Base-by-base conservation (phyloP, 2,329 filamentous ascomycete species). In the Ascochyta clinopodiicola region DNA sequence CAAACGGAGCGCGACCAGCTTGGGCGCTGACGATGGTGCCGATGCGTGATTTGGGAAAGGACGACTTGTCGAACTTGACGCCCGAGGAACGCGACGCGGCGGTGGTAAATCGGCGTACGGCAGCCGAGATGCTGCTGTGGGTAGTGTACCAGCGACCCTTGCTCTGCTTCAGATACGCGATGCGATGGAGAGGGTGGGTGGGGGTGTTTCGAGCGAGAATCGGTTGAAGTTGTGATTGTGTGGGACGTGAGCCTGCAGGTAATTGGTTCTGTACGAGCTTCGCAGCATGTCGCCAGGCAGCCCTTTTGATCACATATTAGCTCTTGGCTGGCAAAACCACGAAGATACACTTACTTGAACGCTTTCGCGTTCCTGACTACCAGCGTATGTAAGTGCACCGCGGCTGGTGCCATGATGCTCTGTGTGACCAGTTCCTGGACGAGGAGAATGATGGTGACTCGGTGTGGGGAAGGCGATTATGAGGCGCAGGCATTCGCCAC, bases 1-100 rank as follows among this genome's bases (percentile, higher is more conserved):
- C 90, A 74, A 98, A 98, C 0, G 94, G 94, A 27, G 92, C 88
- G 45, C 90, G 87, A 25, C 87, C 87, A 15, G 91, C 87, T 55
- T 90, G 84, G 58, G 87, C 84, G 29, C 81, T 82, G 51, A 89
- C 79, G 19, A 82, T 82, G 17, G 79, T 76, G 22, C 81, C 81
- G 50, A 86, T 81, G 4, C 80, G 79, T 24, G 86, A 88, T 51
- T 80, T 80, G 31, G 83, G 83, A 45, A 84, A 84, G 1, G 81
- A 78, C 24, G 82, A 73, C 42, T 81, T 80, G 44, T 84, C 80
- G 36, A 79, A 80, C 62, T 78, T 81, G 51, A 74, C 65, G 27
- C 75, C 73, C 15, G 74, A 67, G 7, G 64, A 66, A 31, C 68
- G 71, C 36, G 72, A 54, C 10, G 81, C 70, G 38, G 80, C 76